phyloP scores from a whole-genome alignment of 2,329 filamentous ascomycete genomes.

The Diaporthe nobilis region DNA sequence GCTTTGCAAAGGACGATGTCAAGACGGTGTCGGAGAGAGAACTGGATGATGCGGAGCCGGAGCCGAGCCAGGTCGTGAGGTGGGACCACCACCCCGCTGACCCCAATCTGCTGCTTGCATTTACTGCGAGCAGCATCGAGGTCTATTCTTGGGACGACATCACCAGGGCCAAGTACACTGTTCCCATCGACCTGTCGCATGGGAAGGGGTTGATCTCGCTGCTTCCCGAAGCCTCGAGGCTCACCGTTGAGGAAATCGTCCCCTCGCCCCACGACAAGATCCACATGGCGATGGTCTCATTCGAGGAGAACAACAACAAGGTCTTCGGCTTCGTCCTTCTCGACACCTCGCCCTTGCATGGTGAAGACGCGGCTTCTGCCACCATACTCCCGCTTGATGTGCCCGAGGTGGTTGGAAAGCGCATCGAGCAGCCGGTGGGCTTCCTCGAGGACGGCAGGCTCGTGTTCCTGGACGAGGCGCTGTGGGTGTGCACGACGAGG shows the following conservation, averaged over 20 bases:
- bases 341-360: slow-evolving; percentile 41
- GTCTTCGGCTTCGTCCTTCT: slow-evolving; percentile 22
- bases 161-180: neutral
- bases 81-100: slow-evolving; percentile 29
- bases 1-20: neutral
- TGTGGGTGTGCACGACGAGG: slow-evolving; percentile 44
- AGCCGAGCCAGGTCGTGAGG: neutral
- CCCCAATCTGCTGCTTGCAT: slow-evolving; percentile 6
- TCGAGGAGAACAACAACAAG: slow-evolving; percentile 33
- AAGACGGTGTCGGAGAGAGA: neutral
- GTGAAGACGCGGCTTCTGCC: neutral
- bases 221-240: neutral
- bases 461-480: slow-evolving; percentile 44
- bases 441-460: slow-evolving; percentile 43
- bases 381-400: slow-evolving; percentile 17
- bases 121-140: slow-evolving; percentile 27
- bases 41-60: neutral
- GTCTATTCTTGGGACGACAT: slow-evolving; percentile 29
- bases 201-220: slow-evolving; percentile 2
- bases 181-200: slow-evolving; percentile 8
- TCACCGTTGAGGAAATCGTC: slow-evolving; percentile 6
- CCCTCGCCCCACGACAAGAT: slow-evolving; percentile 16
- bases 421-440: slow-evolving; percentile 40
- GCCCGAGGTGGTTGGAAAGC: slow-evolving; percentile 7
- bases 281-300: slow-evolving; percentile 28